A percentile compares a stretch with the other conserved stretches of the same genome.
These are phyloP conservation scores for Crotalaria pallida DNA, from an alignment of 306 rosid genomes.

Conservation along the genomic window DNA sequence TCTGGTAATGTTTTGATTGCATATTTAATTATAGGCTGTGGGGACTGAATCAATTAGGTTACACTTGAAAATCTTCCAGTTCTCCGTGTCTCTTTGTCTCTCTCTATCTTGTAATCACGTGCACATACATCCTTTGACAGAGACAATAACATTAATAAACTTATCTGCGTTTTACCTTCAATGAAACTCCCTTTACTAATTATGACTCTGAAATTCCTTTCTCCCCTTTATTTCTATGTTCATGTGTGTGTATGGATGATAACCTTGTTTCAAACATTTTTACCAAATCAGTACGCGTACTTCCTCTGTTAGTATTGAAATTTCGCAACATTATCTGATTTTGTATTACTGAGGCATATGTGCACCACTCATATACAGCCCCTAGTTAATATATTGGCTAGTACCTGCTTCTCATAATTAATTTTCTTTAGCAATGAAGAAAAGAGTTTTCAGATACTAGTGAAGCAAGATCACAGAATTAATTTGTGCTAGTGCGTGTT, in stretches of 20 bases:
- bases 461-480: too few species aligned
- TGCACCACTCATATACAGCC: neutral
- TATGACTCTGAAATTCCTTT: neutral
- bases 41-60: slow-evolving; percentile 22
- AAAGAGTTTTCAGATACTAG: neutral
- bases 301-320: neutral
- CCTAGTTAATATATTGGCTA: neutral
- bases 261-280: slow-evolving; percentile 7
- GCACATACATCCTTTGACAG: slow-evolving; percentile 26
- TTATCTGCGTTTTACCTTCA: slow-evolving; percentile 15
- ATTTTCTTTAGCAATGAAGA: neutral
- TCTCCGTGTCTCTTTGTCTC: neutral
- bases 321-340: neutral
- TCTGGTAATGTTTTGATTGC: slow-evolving; percentile 10
- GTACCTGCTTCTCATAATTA: neutral
- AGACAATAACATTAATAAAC: slow-evolving; percentile 13
- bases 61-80: slow-evolving; percentile 15
- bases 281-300: neutral
- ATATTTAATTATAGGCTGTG: slow-evolving; percentile 25
- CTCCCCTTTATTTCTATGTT: neutral
- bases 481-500: too few species aligned
- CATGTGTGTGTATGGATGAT: neutral
- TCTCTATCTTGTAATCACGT: slow-evolving; percentile 16
- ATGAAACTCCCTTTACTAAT: neutral
- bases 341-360: neutral